Evolutionary conservation across 2,329 filamentous ascomycete genomes (phyloP).

Genomic region (Apiospora aurea): DNA sequence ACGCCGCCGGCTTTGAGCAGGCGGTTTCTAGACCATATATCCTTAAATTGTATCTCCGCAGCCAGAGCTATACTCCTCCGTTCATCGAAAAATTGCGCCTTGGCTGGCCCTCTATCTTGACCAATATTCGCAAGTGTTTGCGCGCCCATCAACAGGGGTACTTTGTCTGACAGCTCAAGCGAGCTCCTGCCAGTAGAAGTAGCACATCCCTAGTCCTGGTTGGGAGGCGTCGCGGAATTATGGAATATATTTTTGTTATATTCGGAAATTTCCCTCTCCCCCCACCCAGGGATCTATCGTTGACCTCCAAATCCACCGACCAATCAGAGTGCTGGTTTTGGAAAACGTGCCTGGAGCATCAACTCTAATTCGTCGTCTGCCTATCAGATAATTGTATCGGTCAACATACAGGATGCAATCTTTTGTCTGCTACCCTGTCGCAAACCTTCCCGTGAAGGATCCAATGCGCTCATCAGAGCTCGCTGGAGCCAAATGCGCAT

Average conservation of each 20-base stretch:
- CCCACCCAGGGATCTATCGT: neutral
- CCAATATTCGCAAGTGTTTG: neutral
- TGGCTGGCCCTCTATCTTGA: too few relatives aligned
- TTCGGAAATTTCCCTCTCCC: too few relatives aligned
- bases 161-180: too few relatives aligned
- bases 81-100: neutral
- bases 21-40: neutral
- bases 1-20: neutral
- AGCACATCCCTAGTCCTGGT: neutral
- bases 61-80: neutral
- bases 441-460: neutral
- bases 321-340: constrained; percentile 8
- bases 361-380: constrained; percentile 37
- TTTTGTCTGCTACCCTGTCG: constrained; percentile 32
- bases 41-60: neutral
- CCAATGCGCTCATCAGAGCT: neutral
- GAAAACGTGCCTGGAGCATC: constrained; percentile 35
- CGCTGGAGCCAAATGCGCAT: neutral
- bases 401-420: neutral
- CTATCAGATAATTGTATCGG: neutral
- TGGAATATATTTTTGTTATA: too few relatives aligned
- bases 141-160: neutral
- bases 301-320: too few relatives aligned
- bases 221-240: too few relatives aligned
- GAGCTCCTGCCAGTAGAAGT: neutral